Base-by-base conservation (phyloP, 2,329 filamentous ascomycete genomes). In the Exophiala sp. region DNA sequence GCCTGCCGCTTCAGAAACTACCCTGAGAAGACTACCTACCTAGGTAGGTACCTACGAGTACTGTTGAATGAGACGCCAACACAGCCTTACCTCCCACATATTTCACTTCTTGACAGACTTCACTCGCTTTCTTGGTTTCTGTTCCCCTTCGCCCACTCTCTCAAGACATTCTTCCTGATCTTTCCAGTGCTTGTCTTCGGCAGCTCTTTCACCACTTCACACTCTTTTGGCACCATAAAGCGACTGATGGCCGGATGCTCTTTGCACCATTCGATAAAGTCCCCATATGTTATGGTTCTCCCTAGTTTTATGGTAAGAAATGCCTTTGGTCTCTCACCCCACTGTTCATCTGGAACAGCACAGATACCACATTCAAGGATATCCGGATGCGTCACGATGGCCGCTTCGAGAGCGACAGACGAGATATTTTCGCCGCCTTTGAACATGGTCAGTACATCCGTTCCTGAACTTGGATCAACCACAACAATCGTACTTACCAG, bases 111-210 rank as follows among this genome's bases (percentile, higher is more conserved):
- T 29, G 24, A 29, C 24, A 29, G 5, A 29, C 24, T 3, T 29
- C 24, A 29, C 24, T 29, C 5, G 7, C 24, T 29, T 29, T 3
- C 55, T 47, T 35, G 66, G 50, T 64, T 62, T 55, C 72, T 68
- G 11, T 66, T 71, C 36, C 80, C 80, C 67, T 82, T 89, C 2
- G 88, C 88, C 92, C 91, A 96, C 63, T 89, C 87, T 57, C 94
- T 78, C 50, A 99, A 71, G 5, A 95, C 83, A 65, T 96, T 97
- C 83, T 99, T 99, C 80, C 90, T 86, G 57, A 97, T 80, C 79
- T 99, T 99, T 2, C 94, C 94, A 1, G 94, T 99, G 70, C 88
- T 94, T 24, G 94, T 99, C 81, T 99, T 99, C 8, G 94, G 94
- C 61, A 99, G 76, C 70, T 96, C 91, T 4, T 75, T 62, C n/a